Base-by-base conservation (phyloP, 257 asterid genomes). In the Anisodus tanguticus region DNA sequence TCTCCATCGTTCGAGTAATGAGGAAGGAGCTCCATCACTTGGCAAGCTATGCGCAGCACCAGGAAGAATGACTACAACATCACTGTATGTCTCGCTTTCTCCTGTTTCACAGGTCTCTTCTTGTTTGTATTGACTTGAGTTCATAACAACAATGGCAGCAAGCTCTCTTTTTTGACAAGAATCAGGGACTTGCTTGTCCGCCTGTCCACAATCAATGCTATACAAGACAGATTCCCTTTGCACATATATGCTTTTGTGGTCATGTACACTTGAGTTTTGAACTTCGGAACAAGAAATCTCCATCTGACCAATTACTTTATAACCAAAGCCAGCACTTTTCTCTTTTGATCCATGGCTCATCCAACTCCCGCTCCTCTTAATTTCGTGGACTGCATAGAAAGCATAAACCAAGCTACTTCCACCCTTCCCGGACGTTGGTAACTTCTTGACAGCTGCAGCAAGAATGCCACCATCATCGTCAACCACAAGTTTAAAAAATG, bases 341-440 rank as follows among this genome's bases (percentile, higher is more conserved):
- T 91, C 89, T 85, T 89, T 95, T 31, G 91, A 85, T 82, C 97
- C 99, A 49, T 90, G 95, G 81, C 84, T 88, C n/a, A 93, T 93
- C 99, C 98, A 97, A 83, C 88, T 87, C 92, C 89, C 90, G 86
- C 91, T 77, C 91, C 88, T 97, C 87, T 85, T 93, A 37, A 93
- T 88, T 91, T 95, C 98, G n/a, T 87, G 93, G 82, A 95, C 91
- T 0, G 97, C 88, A 89, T 90, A 97, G 88, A 97, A 95, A 16
- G 95, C 76, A 85, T 89, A 95, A 60, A 86, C 85, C 92, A 93
- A 82, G 88, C 90, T 85, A 72, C 87, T 83, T 80, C 89, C 95
- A 13, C 51, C 82, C 87, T 92, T 92, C 60, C 86, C 93, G 64
- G 89, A 79, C 12, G 87, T 68, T 47, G 94, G 92, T 82, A 90